These are phyloP conservation scores for Amanita phalloides DNA, from an alignment of 768 basidiomycete genomes.

Conservation along the genomic window DNA sequence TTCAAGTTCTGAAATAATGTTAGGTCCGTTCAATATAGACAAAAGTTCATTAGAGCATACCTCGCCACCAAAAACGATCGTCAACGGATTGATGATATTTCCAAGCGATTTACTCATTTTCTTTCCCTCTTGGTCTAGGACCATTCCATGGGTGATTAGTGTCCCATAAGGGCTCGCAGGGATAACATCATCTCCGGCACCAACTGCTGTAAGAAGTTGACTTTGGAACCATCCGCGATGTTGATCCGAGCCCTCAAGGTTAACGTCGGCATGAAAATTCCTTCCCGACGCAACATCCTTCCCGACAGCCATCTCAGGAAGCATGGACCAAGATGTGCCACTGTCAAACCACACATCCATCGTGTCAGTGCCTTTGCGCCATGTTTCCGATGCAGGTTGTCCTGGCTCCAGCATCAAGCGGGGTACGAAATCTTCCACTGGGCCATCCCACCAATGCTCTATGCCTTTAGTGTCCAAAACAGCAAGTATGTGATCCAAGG, in stretches of 20 bases:
- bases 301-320: slow-evolving; percentile 31
- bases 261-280: slow-evolving; percentile 64
- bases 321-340: slow-evolving; percentile 86
- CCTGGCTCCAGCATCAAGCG: slow-evolving; percentile 41
- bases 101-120: slow-evolving; percentile 99
- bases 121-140: slow-evolving; percentile 79
- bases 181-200: slow-evolving; percentile 24
- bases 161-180: slow-evolving; percentile 53
- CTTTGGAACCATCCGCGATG: slow-evolving; percentile 99
- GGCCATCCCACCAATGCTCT: slow-evolving; percentile 88
- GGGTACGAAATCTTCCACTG: slow-evolving; percentile 72
- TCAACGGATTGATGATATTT: slow-evolving; percentile 81
- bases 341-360: slow-evolving; percentile 99
- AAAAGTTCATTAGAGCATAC: slow-evolving; percentile 27
- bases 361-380: slow-evolving; percentile 83
- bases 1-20: slow-evolving; percentile 40
- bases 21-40: background rate
- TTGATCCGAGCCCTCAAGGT: slow-evolving; percentile 93
- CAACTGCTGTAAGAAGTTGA: slow-evolving; percentile 75
- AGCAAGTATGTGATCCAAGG: slow-evolving; percentile 64
- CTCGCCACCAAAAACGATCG: slow-evolving; percentile 66
- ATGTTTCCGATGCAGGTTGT: slow-evolving; percentile 29
- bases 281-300: slow-evolving; percentile 15
- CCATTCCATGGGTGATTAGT: slow-evolving; percentile 94
- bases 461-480: slow-evolving; percentile 68